phyloP scores from a whole-genome alignment of 371 early-diverging fungal genomes.

The Mucor saturninus region DNA sequence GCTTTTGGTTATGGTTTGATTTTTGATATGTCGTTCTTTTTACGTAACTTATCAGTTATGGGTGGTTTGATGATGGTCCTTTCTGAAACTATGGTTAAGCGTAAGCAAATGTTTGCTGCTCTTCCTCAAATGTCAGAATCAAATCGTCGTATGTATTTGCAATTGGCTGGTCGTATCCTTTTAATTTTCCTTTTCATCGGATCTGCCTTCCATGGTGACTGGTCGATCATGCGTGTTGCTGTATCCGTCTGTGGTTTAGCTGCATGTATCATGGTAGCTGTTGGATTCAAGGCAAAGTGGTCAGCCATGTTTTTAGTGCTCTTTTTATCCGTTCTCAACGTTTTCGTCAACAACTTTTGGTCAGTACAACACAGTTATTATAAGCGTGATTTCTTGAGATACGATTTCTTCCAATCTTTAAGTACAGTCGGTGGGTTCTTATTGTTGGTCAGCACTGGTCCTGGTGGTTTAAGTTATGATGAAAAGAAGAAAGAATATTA shows the following conservation, averaged over 20 bases:
- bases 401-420: constrained; percentile 97
- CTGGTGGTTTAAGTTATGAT: constrained; percentile 91
- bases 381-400: constrained; percentile 92
- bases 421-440: constrained; percentile 96
- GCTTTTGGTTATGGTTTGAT: constrained; percentile 92
- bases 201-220: constrained; percentile 86
- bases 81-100: constrained; percentile 72
- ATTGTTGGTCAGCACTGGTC: constrained; percentile 89
- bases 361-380: constrained; percentile 78
- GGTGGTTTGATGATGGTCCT: constrained; percentile 95
- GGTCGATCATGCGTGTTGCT: constrained; percentile 70
- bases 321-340: constrained; percentile 86
- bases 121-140: constrained; percentile 83
- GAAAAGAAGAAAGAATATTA: constrained; percentile 96
- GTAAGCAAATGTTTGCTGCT: constrained; percentile 84
- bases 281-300: constrained; percentile 97
- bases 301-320: constrained; percentile 92
- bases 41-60: constrained; percentile 90
- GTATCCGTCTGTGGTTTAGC: constrained; percentile 79
- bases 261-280: constrained; percentile 92
- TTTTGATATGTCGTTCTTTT: constrained; percentile 87
- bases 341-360: constrained; percentile 97
- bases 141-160: constrained; percentile 84
- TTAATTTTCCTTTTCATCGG: constrained; percentile 90
- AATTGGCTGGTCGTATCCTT: constrained; percentile 90